A percentile compares a stretch with the other conserved stretches of the same genome.
These are phyloP conservation scores for Triangularia verruculosa DNA, from an alignment of 2,329 filamentous ascomycete species.

Conservation along the genomic window DNA sequence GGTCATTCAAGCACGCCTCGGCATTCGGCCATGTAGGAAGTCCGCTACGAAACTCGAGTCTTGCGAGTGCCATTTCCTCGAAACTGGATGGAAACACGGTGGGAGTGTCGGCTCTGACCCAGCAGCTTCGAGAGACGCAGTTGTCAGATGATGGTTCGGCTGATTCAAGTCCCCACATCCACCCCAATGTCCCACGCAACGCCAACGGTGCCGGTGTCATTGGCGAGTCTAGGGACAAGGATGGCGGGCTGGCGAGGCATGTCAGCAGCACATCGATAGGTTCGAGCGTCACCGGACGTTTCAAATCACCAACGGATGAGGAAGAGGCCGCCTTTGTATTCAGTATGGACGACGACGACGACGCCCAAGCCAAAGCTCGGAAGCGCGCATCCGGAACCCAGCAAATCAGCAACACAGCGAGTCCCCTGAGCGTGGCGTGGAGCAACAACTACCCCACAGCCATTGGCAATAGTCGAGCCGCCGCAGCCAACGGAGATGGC, in stretches of 20 bases:
- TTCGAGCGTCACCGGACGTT: constrained; percentile 53
- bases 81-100: constrained; percentile 33
- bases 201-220: constrained; percentile 39
- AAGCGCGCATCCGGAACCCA: constrained; percentile 47
- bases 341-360: constrained; percentile 59
- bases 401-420: neutral
- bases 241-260: constrained; percentile 50
- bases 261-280: constrained; percentile 58
- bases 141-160: constrained; percentile 47
- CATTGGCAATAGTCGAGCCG: constrained; percentile 19
- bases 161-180: constrained; percentile 47
- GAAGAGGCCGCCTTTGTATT: constrained; percentile 64
- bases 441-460: constrained; percentile 46
- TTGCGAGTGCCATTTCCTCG: constrained; percentile 52
- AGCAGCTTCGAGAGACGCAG: constrained; percentile 60
- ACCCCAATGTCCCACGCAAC: constrained; percentile 46
- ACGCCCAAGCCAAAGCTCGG: constrained; percentile 45
- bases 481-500: constrained; percentile 16
- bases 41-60: constrained; percentile 60
- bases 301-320: constrained; percentile 64
- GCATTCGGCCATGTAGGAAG: constrained; percentile 65
- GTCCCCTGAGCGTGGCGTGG: constrained; percentile 34
- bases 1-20: constrained; percentile 46
- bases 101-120: constrained; percentile 49
- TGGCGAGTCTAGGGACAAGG: constrained; percentile 36